These are phyloP conservation scores for Furcasterigmium sp. DNA, from an alignment of 2,329 filamentous ascomycete species.

Conservation along the genomic window DNA sequence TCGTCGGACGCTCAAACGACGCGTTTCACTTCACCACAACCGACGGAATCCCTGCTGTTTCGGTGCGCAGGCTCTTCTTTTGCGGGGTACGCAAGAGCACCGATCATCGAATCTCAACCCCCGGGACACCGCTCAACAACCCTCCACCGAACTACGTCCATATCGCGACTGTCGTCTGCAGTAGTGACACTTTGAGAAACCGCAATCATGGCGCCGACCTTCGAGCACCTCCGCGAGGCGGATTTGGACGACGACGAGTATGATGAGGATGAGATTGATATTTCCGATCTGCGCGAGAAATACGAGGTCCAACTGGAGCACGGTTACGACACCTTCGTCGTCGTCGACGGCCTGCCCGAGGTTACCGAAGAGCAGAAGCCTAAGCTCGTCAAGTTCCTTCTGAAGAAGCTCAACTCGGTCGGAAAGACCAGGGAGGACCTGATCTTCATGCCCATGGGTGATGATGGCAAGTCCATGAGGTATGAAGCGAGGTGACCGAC, in stretches of 20 bases:
- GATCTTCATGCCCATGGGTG: constrained; percentile 90
- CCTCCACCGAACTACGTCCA: no score
- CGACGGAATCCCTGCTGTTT: no score
- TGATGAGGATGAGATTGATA: constrained; percentile 91
- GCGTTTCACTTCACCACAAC: no score
- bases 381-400: constrained; percentile 92
- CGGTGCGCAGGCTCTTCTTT: no score
- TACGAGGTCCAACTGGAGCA: constrained; percentile 95
- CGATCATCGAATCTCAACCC: background rate
- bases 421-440: constrained; percentile 82
- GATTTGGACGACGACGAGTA: constrained; percentile 81
- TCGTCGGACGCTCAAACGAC: no score
- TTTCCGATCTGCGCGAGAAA: constrained; percentile 88
- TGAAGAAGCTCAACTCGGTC: constrained; percentile 85
- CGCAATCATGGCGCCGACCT: constrained; percentile 84
- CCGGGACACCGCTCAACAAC: no score
- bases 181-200: no score
- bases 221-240: constrained; percentile 86
- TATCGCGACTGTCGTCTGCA: no score
- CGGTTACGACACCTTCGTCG: constrained; percentile 93
- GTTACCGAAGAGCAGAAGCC: constrained; percentile 87
- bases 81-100: constrained; percentile 7
- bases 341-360: constrained; percentile 87
- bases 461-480: constrained; percentile 81
- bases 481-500: constrained; percentile 35